Evolutionary conservation across 179 eudicot species (phyloP).

Genomic region (Beta corolliflora): DNA sequence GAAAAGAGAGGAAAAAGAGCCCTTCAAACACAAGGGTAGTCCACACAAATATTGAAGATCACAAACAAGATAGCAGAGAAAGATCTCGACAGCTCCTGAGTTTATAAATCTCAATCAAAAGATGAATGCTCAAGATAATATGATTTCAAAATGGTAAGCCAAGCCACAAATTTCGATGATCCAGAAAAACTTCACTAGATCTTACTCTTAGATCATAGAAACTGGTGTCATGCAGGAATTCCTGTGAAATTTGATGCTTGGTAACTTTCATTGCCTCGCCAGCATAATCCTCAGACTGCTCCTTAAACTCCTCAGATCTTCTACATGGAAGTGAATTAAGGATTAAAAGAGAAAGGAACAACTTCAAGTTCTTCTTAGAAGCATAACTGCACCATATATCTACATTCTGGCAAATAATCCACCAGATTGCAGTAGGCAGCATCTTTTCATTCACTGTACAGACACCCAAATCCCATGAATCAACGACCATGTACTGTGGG

Average conservation of each 20-base stretch:
- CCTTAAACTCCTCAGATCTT: slow-evolving; percentile 30
- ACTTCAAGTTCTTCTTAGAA: slow-evolving; percentile 59
- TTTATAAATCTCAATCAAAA: neutral
- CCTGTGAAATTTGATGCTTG: slow-evolving; percentile 50
- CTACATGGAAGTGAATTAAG: slow-evolving; percentile 41
- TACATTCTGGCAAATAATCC: slow-evolving; percentile 65
- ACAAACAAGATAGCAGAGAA: neutral
- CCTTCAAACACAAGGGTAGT: too few relatives aligned
- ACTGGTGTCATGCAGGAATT: slow-evolving; percentile 60
- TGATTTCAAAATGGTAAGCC: neutral
- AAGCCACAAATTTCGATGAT: neutral
- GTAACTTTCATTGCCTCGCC: slow-evolving; percentile 40
- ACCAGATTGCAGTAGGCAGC: slow-evolving; percentile 71
- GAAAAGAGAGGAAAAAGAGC: too few relatives aligned
- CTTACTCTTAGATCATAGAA: slow-evolving; percentile 82
- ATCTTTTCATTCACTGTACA: slow-evolving; percentile 62
- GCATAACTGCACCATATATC: slow-evolving; percentile 86
- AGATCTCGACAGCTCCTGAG: neutral
- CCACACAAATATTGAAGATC: neutral
- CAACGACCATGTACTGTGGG: slow-evolving; percentile 21
- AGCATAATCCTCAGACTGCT: slow-evolving; percentile 21
- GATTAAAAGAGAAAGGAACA: slow-evolving; percentile 60
- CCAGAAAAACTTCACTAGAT: slow-evolving; percentile 6
- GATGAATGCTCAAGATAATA: neutral
- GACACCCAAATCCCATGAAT: slow-evolving; percentile 55